Evolutionary conservation across 257 asterid genomes (phyloP).

Genomic region (Solanum microdontum): DNA sequence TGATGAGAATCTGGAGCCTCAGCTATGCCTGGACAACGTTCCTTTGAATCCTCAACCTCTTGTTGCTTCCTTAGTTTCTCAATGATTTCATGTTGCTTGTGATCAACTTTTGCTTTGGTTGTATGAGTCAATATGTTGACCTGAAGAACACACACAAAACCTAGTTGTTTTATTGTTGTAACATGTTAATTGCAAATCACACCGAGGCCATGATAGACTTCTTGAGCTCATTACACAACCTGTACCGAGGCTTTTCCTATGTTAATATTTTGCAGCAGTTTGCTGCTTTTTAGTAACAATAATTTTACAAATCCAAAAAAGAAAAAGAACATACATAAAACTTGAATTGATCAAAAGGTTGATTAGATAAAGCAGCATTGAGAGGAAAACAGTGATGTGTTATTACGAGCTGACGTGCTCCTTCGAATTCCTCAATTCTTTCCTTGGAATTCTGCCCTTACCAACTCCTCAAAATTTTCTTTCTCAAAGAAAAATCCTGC

Average conservation of each 20-base stretch:
- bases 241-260: not conserved
- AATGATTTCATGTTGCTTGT: slow-evolving; percentile 18
- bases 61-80: slow-evolving; percentile 14
- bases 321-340: not conserved
- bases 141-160: slow-evolving; percentile 30
- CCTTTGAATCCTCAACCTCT: slow-evolving; percentile 10
- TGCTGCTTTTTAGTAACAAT: not conserved
- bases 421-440: not conserved
- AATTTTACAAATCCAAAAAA: not conserved
- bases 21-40: slow-evolving; percentile 1
- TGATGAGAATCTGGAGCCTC: slow-evolving; percentile 1
- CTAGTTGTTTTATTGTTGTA: not conserved
- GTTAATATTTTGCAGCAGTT: not conserved
- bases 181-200: not conserved
- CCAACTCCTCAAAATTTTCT: not conserved
- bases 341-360: not conserved
- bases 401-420: not conserved
- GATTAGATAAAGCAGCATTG: not conserved
- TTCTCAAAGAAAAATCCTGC: not conserved
- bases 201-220: not conserved
- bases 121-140: slow-evolving; percentile 73
- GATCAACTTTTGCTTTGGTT: slow-evolving; percentile 23
- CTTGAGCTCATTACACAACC: not conserved
- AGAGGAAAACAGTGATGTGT: not conserved
- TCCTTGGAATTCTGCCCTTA: not conserved